phyloP scores from a whole-genome alignment of 2,329 filamentous ascomycete genomes.

The Ramularia endophylla region DNA sequence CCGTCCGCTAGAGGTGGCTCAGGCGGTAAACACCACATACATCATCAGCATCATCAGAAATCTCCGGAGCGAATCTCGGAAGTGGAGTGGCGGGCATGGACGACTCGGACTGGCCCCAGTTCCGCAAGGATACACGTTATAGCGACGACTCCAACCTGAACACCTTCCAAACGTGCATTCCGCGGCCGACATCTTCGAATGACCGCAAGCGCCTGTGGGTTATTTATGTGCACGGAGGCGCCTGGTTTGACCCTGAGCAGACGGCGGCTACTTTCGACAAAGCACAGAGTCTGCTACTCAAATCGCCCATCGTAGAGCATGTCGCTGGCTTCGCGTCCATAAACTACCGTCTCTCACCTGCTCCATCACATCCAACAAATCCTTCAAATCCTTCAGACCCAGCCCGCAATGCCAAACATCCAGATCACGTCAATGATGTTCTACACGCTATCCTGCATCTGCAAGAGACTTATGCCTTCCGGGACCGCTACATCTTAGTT shows the following conservation, averaged over 20 bases:
- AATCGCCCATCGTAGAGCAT: conserved; percentile 21
- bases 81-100: conserved; percentile 8
- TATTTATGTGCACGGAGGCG: conserved; percentile 46
- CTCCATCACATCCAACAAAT: conserved; percentile 38
- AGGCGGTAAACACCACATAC: no score
- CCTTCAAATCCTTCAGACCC: conserved; percentile 44
- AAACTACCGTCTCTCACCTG: conserved; percentile 58
- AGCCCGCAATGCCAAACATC: conserved; percentile 48
- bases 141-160: conserved; percentile 31
- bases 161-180: conserved; percentile 40
- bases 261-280: conserved; percentile 31
- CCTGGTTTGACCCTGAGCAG: conserved; percentile 45
- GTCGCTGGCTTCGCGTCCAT: conserved; percentile 60
- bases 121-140: conserved; percentile 26
- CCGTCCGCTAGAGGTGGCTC: no score
- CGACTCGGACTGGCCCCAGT: conserved; percentile 21
- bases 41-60: not conserved
- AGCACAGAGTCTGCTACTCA: conserved; percentile 33
- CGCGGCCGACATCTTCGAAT: conserved; percentile 24
- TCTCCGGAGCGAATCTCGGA: not conserved
- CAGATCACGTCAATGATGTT: conserved; percentile 57
- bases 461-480: conserved; percentile 41
- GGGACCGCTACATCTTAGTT: conserved; percentile 47
- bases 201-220: conserved; percentile 22
- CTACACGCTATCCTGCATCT: conserved; percentile 47